phyloP scores from a whole-genome alignment of 306 rosid genomes.

The Dicorynia guianensis region DNA sequence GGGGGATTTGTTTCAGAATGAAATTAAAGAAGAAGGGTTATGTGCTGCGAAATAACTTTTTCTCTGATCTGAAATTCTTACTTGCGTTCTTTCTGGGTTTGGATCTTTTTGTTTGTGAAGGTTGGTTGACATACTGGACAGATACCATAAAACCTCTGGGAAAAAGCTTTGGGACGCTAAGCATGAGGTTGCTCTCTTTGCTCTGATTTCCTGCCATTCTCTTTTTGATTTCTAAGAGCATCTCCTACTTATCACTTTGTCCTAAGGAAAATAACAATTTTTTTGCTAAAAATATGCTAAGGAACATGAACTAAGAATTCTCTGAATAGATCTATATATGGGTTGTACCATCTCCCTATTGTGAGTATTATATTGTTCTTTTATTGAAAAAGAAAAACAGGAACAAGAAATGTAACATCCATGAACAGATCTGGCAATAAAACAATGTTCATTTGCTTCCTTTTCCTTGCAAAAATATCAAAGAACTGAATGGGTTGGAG shows the following conservation, averaged over 20 bases:
- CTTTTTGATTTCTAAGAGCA: neutral
- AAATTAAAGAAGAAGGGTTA: neutral
- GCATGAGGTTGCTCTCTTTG: slow-evolving; percentile 66
- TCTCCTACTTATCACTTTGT: slow-evolving; percentile 29
- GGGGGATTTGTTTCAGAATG: neutral
- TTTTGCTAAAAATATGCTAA: slow-evolving; percentile 56
- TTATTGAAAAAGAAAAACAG: slow-evolving; percentile 41
- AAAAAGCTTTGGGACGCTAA: slow-evolving; percentile 80
- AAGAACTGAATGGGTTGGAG: slow-evolving; percentile 31
- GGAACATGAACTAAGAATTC: slow-evolving; percentile 51
- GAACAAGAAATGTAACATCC: slow-evolving; percentile 40
- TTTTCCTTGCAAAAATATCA: slow-evolving; percentile 62
- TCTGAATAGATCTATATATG: slow-evolving; percentile 69
- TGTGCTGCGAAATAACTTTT: neutral
- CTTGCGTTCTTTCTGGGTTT: slow-evolving; percentile 2
- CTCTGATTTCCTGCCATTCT: no score
- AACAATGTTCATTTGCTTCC: slow-evolving; percentile 47
- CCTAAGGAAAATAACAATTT: slow-evolving; percentile 31
- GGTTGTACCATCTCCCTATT: slow-evolving; percentile 42
- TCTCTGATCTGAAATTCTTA: neutral
- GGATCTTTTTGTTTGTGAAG: slow-evolving; percentile 46
- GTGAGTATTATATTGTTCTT: slow-evolving; percentile 32
- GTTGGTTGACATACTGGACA: slow-evolving; percentile 62
- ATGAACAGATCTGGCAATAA: slow-evolving; percentile 67
- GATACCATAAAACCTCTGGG: slow-evolving; percentile 66